Conservation (phyloP, 2,329 filamentous ascomycete genomes). For the Myriosclerotinia curreyana region DNA sequence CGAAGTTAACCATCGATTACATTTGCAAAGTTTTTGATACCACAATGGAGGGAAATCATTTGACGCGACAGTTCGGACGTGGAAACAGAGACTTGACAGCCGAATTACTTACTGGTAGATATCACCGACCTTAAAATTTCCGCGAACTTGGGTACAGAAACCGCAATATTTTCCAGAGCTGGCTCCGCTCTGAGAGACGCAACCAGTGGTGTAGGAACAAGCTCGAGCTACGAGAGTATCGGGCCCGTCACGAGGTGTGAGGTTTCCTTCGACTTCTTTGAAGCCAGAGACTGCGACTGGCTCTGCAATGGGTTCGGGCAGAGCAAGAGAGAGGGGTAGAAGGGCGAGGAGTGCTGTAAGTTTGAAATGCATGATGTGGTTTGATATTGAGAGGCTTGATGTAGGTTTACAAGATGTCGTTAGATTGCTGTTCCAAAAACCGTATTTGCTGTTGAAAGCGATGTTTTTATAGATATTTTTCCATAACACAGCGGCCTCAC, state of each 20-base stretch:
- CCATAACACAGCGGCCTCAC: neutral
- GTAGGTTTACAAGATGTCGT: neutral
- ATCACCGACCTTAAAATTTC: constrained; percentile 9
- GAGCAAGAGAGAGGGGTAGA: constrained; percentile 4
- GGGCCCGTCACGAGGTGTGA: constrained; percentile 8
- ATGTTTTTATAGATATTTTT: neutral
- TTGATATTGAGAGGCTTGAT: neutral
- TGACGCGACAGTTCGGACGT: too few species aligned
- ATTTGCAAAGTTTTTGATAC: too few species aligned
- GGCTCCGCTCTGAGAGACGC: constrained; percentile 12
- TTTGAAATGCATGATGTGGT: constrained; percentile 12
- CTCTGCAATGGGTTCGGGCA: neutral
- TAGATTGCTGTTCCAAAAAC: neutral
- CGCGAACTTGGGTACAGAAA: constrained; percentile 22
- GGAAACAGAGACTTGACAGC: neutral
- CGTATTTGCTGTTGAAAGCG: neutral
- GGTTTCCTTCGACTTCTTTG: neutral
- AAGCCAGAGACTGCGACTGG: neutral
- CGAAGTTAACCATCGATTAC: neutral
- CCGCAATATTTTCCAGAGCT: constrained; percentile 21
- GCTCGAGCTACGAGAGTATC: constrained; percentile 15
- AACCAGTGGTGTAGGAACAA: constrained; percentile 16
- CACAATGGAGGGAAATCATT: neutral
- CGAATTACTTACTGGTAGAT: constrained; percentile 20
- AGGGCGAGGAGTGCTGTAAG: constrained; percentile 7